Base-by-base conservation (phyloP, 306 rosid genomes). In the Vigna unguiculata region DNA sequence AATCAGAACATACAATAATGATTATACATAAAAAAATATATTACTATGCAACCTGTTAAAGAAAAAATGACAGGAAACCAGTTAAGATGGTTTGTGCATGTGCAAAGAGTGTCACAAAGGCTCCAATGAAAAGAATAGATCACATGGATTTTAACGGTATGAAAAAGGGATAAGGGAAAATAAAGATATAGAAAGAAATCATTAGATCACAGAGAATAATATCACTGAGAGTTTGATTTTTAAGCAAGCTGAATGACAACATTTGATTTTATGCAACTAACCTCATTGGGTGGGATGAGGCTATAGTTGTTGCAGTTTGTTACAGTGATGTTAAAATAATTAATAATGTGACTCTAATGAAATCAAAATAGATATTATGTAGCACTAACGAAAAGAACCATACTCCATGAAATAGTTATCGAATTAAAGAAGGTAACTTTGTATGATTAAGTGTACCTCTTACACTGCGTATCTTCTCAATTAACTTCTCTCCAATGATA, bases 391-490 rank as follows among this genome's bases (percentile, higher is more conserved):
- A 13, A 53, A 30, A 71, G 36, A 13, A 16, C 15, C 43, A 61
- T 17, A 34, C 55, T 51, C 19, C 14, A 74, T 17, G 25, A 32
- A 62, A 20, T 32, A 68, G 71, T 57, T 54, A 41, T 24, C 54
- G 24, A 64, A 38, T 71, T 41, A 78, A 43, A 61, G 17, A 78
- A 61, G 78, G 40, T 32, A 76, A 61, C 51, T 45, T 72, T 46
- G 46, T 64, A 79, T 49, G 80, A 62, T 57, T 72, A 53, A 77
- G 45, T 7, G 81, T 87, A 95, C 98, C 97, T 92, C 92, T 90
- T 48, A 95, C 92, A 63, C 63, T 84, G 52, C 92, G 93, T 74
- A 92, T 90, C 91, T 92, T 95, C 87, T 89, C 97, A 83, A 92
- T 95, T 77, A 95, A 82, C 84, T 95, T 90, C 80, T 95, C 98